These are phyloP conservation scores for Coniochaeta pulveracea DNA, from an alignment of 2,329 filamentous ascomycete species.

Conservation along the genomic window DNA sequence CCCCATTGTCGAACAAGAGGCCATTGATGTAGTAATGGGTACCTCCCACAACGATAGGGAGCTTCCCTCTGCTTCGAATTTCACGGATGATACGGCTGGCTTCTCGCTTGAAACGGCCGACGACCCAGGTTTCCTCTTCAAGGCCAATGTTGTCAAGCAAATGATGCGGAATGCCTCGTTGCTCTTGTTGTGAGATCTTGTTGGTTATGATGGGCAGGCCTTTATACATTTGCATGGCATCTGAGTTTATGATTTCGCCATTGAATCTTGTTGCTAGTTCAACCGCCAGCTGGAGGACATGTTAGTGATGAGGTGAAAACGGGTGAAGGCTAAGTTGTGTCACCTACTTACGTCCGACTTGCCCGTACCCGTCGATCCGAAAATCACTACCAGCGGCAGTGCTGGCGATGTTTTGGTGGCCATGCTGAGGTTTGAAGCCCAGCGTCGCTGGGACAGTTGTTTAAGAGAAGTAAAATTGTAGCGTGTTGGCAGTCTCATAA, in stretches of 20 bases:
- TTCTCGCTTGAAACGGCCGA: constrained; percentile 63
- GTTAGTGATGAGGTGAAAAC: constrained; percentile 6
- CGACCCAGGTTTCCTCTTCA: constrained; percentile 71
- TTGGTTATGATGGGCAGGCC: constrained; percentile 93
- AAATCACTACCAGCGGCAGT: constrained; percentile 15
- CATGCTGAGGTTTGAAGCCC: too few relatives aligned
- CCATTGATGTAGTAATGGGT: constrained; percentile 94
- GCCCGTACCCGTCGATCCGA: constrained; percentile 17
- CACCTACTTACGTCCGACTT: constrained; percentile 25
- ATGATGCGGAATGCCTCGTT: constrained; percentile 75
- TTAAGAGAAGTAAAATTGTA: too few relatives aligned
- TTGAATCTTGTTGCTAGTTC: constrained; percentile 74
- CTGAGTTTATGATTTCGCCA: constrained; percentile 92
- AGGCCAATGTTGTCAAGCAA: constrained; percentile 69
- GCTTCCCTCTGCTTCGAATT: constrained; percentile 63
- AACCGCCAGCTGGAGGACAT: constrained; percentile 60
- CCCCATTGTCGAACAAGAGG: constrained; percentile 66
- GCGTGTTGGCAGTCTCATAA: too few relatives aligned
- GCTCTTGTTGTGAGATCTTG: constrained; percentile 68
- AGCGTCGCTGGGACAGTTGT: too few relatives aligned
- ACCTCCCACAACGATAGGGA: constrained; percentile 87
- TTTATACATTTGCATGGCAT: constrained; percentile 95
- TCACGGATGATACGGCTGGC: constrained; percentile 61
- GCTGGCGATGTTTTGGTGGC: constrained; percentile 6
- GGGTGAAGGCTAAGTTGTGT: constrained; percentile 2